Conservation (phyloP, 1,284 basidiomycete genomes). For the Mycena citricolor region DNA sequence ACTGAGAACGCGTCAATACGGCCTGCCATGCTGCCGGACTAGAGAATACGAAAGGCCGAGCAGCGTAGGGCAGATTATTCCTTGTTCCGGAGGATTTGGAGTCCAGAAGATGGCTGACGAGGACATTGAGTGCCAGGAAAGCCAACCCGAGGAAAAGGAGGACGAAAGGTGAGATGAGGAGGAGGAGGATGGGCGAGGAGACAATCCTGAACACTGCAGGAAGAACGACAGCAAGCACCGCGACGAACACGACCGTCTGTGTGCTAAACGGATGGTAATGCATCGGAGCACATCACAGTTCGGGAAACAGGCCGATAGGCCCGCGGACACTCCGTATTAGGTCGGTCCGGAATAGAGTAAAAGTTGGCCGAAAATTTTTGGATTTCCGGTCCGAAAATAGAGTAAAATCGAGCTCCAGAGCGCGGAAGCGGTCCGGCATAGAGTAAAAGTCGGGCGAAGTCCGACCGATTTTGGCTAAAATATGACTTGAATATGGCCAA, state of each 20-base stretch:
- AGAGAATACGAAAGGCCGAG: constrained; percentile 77
- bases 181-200: constrained; percentile 62
- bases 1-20: constrained; percentile 77
- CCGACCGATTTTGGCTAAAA: too few species aligned
- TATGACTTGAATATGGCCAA: too few species aligned
- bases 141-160: constrained; percentile 47
- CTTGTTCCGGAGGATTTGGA: constrained; percentile 32
- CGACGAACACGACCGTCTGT: constrained; percentile 52
- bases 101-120: constrained; percentile 60
- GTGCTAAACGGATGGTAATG: constrained; percentile 38
- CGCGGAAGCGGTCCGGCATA: too few species aligned
- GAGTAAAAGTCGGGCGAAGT: too few species aligned
- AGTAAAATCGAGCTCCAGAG: too few species aligned
- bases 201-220: constrained; percentile 54
- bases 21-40: constrained; percentile 91
- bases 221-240: constrained; percentile 50
- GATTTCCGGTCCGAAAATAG: too few species aligned
- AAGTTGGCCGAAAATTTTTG: too few species aligned
- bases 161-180: constrained; percentile 63
- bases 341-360: too few species aligned
- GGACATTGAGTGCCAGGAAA: constrained; percentile 54
- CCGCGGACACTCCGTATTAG: too few species aligned
- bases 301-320: too few species aligned
- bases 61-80: constrained; percentile 48
- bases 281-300: constrained; percentile 2